These are phyloP conservation scores for Fusarium nodosum DNA, from an alignment of 2,329 filamentous ascomycete species.

Conservation along the genomic window DNA sequence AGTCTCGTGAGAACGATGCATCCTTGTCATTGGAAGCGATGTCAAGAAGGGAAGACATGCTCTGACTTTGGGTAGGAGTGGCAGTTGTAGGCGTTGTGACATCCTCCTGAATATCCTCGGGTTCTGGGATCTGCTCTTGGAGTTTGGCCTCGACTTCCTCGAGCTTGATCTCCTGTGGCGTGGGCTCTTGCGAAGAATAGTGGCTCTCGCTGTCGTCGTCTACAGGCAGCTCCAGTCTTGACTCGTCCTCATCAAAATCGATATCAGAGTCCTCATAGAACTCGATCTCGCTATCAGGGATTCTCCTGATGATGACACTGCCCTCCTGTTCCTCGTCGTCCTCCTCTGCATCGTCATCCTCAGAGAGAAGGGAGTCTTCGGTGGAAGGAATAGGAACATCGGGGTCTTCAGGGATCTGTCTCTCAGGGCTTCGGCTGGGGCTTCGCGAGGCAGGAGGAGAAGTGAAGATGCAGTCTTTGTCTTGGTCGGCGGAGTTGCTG, in stretches of 20 bases:
- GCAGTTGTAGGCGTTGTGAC: constrained; percentile 64
- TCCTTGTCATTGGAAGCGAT: constrained; percentile 54
- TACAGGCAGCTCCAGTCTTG: constrained; percentile 63
- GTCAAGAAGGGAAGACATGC: constrained; percentile 55
- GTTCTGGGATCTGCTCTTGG: constrained; percentile 57
- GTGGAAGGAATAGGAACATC: constrained; percentile 91
- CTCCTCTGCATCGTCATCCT: constrained; percentile 60
- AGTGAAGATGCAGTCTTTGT: constrained; percentile 74
- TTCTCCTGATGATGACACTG: constrained; percentile 76
- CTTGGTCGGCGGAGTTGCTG: constrained; percentile 66
- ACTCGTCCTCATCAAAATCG: constrained; percentile 70
- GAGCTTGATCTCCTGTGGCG: constrained; percentile 45
- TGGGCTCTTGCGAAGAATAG: constrained; percentile 52
- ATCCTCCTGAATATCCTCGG: constrained; percentile 59
- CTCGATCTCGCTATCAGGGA: constrained; percentile 73
- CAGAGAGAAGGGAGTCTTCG: constrained; percentile 70
- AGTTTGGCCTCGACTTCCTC: constrained; percentile 8
- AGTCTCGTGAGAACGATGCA: constrained; percentile 58
- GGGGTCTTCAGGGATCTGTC: constrained; percentile 77
- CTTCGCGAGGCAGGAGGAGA: constrained; percentile 69
- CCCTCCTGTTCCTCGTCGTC: constrained; percentile 64
- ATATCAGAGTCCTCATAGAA: constrained; percentile 67
- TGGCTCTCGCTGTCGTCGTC: constrained; percentile 59
- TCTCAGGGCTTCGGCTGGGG: constrained; percentile 63
- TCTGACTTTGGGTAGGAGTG: constrained; percentile 44